phyloP scores from a whole-genome alignment of 768 basidiomycete species.

The Tephrocybe sp. region DNA sequence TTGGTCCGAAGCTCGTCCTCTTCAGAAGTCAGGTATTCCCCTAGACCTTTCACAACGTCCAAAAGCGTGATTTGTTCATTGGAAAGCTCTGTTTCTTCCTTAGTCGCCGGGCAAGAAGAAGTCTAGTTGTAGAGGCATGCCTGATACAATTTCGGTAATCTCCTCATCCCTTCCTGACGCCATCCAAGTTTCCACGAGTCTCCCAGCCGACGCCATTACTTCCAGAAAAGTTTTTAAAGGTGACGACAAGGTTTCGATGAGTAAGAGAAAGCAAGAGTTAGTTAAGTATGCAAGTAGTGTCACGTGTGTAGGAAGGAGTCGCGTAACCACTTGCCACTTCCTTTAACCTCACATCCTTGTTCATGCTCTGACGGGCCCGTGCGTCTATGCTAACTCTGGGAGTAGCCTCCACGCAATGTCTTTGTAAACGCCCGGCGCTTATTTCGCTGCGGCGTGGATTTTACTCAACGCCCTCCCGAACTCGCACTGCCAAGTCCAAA shows the following conservation, averaged over 20 bases:
- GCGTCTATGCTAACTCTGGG: conserved; percentile 37
- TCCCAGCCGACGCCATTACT: conserved; percentile 38
- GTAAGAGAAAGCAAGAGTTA: background rate
- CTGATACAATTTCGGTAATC: conserved; percentile 56
- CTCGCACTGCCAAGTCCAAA: conserved; percentile 11
- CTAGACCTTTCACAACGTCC: conserved; percentile 82
- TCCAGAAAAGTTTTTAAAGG: background rate
- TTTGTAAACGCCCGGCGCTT: conserved; percentile 24
- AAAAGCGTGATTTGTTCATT: conserved; percentile 61
- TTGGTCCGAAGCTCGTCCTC: conserved; percentile 77
- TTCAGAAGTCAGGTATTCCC: conserved; percentile 86
- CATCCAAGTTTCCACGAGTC: conserved; percentile 73
- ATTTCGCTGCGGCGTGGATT: conserved; percentile 20
- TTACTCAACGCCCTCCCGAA: conserved; percentile 19
- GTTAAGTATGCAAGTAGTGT: background rate
- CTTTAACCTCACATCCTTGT: background rate
- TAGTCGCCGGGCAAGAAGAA: conserved; percentile 3
- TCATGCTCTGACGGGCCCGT: conserved; percentile 21
- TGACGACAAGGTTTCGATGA: too few species aligned
- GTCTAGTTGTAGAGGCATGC: conserved; percentile 36
- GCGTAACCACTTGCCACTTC: background rate
- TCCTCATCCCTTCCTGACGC: conserved; percentile 61
- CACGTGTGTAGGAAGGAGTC: conserved; percentile 14
- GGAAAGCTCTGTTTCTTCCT: conserved; percentile 39
- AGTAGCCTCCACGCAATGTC: conserved; percentile 31